Conservation (phyloP, 2,329 filamentous ascomycete species). For the Cordyceps cateniannulata region DNA sequence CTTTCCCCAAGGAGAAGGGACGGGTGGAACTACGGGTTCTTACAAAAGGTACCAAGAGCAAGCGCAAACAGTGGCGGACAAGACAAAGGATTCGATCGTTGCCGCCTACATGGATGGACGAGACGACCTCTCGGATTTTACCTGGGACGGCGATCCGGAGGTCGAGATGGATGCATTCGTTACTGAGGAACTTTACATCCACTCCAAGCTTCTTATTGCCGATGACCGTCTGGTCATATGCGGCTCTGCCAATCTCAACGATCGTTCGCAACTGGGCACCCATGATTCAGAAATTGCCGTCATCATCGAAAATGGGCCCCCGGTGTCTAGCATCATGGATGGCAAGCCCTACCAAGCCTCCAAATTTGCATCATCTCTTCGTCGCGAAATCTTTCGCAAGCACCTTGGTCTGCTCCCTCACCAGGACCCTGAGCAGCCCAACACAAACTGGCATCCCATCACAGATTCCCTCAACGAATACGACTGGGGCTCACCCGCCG, state of each 20-base stretch:
- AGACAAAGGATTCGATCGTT: constrained; percentile 68
- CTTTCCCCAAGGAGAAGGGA: constrained; percentile 27
- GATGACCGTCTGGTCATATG: constrained; percentile 79
- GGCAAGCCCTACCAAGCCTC: constrained; percentile 66
- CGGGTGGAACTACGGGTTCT: constrained; percentile 34
- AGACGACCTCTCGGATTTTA: constrained; percentile 54
- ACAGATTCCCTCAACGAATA: constrained; percentile 58
- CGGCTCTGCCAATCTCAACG: constrained; percentile 57
- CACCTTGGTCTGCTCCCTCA: constrained; percentile 78
- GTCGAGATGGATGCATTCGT: constrained; percentile 56
- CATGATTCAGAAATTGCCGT: constrained; percentile 91
- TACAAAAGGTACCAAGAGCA: constrained; percentile 70
- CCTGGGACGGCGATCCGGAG: constrained; percentile 49
- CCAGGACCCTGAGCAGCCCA: constrained; percentile 60
- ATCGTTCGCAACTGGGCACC: constrained; percentile 68
- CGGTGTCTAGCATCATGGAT: constrained; percentile 66
- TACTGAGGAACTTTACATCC: constrained; percentile 56
- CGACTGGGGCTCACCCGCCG: constrained; percentile 62
- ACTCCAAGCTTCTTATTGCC: constrained; percentile 69
- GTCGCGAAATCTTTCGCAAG: constrained; percentile 83
- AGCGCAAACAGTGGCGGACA: constrained; percentile 46
- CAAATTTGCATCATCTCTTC: constrained; percentile 71
- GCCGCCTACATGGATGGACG: constrained; percentile 79
- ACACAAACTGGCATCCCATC: constrained; percentile 67
- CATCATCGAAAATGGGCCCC: constrained; percentile 70